Conservation (phyloP, 306 rosid genomes). For the Adenanthera pavonina region DNA sequence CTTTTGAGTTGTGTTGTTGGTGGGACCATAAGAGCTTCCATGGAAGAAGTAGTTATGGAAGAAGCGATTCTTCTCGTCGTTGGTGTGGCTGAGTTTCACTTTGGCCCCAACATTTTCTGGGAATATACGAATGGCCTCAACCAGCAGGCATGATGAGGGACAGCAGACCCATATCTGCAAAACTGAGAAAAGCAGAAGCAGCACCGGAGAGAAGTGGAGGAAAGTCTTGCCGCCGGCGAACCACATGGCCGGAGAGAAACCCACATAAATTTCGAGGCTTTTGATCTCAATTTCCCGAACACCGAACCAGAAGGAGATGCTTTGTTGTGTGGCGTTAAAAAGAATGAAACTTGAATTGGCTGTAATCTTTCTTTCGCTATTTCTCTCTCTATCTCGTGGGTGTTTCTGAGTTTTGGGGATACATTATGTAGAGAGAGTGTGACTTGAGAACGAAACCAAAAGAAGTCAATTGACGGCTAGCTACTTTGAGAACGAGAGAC, state of each 20-base stretch:
- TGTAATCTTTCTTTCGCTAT: conserved; percentile 14
- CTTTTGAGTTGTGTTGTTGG: conserved; percentile 38
- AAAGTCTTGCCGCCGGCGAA: conserved; percentile 48
- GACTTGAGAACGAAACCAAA: conserved; percentile 40
- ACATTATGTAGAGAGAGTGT: conserved; percentile 16
- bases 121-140: conserved; percentile 56
- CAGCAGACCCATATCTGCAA: conserved; percentile 60
- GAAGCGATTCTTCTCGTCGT: neutral
- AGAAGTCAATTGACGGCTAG: conserved; percentile 57
- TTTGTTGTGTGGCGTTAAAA: neutral
- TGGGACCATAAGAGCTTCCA: conserved; percentile 41
- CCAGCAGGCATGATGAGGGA: conserved; percentile 51
- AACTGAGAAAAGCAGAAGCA: conserved; percentile 44
- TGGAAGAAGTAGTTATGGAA: conserved; percentile 48
- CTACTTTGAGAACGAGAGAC: neutral
- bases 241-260: conserved; percentile 51
- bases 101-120: conserved; percentile 42
- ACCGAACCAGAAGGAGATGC: neutral
- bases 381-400: neutral
- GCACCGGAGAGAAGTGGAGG: conserved; percentile 39
- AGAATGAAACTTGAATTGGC: conserved; percentile 17
- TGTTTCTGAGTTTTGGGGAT: neutral
- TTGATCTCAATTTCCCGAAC: conserved; percentile 2
- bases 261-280: conserved; percentile 41
- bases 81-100: conserved; percentile 25